Evolutionary conservation across 176 grass and related monocot genomes (phyloP), one percentile per base, ranked within the genome.

Genomic region (Triticum urartu): DNA sequence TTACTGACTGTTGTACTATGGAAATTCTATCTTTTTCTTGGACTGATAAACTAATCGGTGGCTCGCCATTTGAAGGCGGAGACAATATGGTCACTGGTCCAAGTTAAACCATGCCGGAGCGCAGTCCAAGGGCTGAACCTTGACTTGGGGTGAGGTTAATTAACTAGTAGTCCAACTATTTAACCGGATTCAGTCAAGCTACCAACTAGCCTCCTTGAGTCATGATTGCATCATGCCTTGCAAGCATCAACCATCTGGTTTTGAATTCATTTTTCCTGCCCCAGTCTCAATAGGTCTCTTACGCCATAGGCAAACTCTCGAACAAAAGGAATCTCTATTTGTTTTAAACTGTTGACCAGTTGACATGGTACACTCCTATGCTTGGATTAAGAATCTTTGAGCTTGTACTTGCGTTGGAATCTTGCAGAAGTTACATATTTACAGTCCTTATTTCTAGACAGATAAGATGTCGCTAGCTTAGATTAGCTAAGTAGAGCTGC

Each of bases 111-210:
- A 68, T 79, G 84, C 83, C 67, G 89, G 75, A 68, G 80, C 35
- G 61, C 61, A 77, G 86, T 87, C 81, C 85, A 91, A 88, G 81
- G 76, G 77, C 47, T 88, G 69, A 85, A 88, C 38, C 17, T 88
- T 88, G 77, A 85, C 85, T 70, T 81, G 69, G 50, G 48, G 42
- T 60, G n/a, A 84, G 75, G 24, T 75, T 75, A 75, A 50, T 14
- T 52, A 75, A 50, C 36, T 40, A 68, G 14, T 40, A 75, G 68
- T 84, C 67, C 50, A 75, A 76, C 48, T 76, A 85, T 64, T 43
- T 78, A 87, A 81, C 18, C 12, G 4, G 86, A 88, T 81, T 64
- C 63, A 85, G 85, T 91, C 89, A 91, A 88, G 30, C 14, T 76
- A 76, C 5, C 48, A 5, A 21, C 17, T 56, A 66, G 12, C n/a